Evolutionary conservation across 2,329 filamentous ascomycete genomes (phyloP).

Genomic region (Verticillium klebahnii): DNA sequence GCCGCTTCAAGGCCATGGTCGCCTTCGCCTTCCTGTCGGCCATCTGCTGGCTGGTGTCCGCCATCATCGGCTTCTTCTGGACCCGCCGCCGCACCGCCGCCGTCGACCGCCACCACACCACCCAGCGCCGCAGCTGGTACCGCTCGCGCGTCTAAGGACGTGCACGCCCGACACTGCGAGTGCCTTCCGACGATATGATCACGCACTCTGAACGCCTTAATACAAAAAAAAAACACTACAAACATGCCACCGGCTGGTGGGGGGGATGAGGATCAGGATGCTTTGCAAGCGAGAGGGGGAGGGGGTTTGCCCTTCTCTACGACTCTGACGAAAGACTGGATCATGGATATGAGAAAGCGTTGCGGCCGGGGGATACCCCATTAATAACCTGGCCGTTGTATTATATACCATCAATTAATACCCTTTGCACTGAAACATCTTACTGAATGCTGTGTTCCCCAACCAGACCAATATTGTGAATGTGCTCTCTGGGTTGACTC

Average conservation of each 20-base stretch:
- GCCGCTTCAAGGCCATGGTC: constrained; percentile 65
- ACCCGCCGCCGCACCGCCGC: constrained; percentile 35
- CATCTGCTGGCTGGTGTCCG: constrained; percentile 64
- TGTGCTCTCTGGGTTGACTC: too few species aligned
- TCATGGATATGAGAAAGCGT: neutral
- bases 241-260: neutral
- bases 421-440: neutral
- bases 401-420: neutral
- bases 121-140: constrained; percentile 33
- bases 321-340: constrained; percentile 1
- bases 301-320: neutral
- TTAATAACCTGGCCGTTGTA: constrained; percentile 5
- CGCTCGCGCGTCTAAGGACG: constrained; percentile 33
- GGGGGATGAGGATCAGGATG: neutral
- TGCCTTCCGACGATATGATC: neutral
- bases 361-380: constrained; percentile 2
- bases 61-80: constrained; percentile 53
- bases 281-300: neutral
- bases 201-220: too few species aligned
- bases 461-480: neutral
- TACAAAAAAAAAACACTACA: neutral
- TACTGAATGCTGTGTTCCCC: neutral
- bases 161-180: neutral
- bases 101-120: constrained; percentile 16
- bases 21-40: constrained; percentile 70